Conservation (phyloP, 345 rosid genomes). For the Combretum micranthum region DNA sequence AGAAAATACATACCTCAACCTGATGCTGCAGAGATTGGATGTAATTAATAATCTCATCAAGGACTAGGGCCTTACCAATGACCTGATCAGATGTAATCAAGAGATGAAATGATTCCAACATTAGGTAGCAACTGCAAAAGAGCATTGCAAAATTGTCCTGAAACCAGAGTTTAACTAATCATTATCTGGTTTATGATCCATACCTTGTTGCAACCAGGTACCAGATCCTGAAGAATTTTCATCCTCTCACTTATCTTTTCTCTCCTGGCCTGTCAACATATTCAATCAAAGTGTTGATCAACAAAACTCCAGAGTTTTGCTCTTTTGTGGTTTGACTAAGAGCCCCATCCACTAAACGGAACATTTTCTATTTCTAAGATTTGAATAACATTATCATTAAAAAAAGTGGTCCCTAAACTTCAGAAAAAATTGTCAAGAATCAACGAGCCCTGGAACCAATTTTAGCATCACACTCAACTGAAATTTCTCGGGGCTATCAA, state of each 20-base stretch:
- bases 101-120: neutral
- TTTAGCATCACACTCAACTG: constrained; percentile 1
- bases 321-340: no score
- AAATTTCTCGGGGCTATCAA: neutral
- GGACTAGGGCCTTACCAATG: constrained; percentile 83
- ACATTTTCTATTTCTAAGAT: neutral
- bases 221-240: constrained; percentile 89
- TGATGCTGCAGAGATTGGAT: constrained; percentile 82
- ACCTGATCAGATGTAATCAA: constrained; percentile 32
- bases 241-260: constrained; percentile 91
- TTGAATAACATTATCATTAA: neutral
- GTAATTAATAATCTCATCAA: constrained; percentile 91
- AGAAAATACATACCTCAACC: constrained; percentile 56
- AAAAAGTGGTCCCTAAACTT: no score
- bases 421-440: no score
- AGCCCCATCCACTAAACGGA: neutral
- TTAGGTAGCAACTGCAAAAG: neutral
- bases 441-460: neutral
- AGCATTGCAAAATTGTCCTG: neutral
- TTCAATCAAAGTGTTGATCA: constrained; percentile 15
- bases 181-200: neutral
- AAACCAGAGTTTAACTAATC: neutral
- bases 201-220: constrained; percentile 93
- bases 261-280: constrained; percentile 69
- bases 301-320: neutral